These are phyloP conservation scores for Sarocladiaceae sp. DNA, from an alignment of 2,329 filamentous ascomycete species.

Conservation along the genomic window DNA sequence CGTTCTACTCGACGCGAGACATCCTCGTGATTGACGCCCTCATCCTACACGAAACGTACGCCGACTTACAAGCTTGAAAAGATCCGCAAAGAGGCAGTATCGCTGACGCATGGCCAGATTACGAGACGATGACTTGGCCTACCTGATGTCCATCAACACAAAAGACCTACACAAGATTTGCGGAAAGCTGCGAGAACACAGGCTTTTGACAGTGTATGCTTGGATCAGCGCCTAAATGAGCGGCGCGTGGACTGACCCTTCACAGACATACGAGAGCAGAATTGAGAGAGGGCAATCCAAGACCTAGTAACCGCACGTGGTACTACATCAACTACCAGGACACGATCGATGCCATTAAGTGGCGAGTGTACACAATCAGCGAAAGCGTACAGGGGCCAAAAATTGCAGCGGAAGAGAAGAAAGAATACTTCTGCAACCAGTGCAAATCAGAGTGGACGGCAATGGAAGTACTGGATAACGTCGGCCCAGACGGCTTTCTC, in stretches of 20 bases:
- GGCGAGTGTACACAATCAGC: slow-evolving; percentile 81
- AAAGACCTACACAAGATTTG: slow-evolving; percentile 91
- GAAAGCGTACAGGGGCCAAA: slow-evolving; percentile 84
- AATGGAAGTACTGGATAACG: slow-evolving; percentile 80
- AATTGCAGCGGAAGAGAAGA: slow-evolving; percentile 77
- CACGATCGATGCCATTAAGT: slow-evolving; percentile 95
- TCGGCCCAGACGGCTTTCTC: slow-evolving; percentile 67
- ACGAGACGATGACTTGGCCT: slow-evolving; percentile 81
- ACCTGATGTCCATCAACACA: slow-evolving; percentile 81
- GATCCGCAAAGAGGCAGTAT: not conserved
- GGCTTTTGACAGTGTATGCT: slow-evolving; percentile 74
- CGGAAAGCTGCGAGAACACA: slow-evolving; percentile 78
- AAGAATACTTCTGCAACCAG: slow-evolving; percentile 80
- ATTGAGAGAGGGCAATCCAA: slow-evolving; percentile 73
- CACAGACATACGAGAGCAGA: slow-evolving; percentile 61
- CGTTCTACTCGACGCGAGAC: slow-evolving; percentile 83
- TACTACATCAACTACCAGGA: slow-evolving; percentile 96
- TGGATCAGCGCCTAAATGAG: not conserved
- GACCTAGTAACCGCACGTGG: slow-evolving; percentile 83
- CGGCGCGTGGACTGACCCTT: slow-evolving; percentile 5
- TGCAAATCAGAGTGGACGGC: slow-evolving; percentile 86
- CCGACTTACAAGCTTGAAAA: slow-evolving; percentile 8
- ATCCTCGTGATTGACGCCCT: slow-evolving; percentile 83
- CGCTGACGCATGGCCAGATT: slow-evolving; percentile 76
- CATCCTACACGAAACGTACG: slow-evolving; percentile 76